Evolutionary conservation across 768 basidiomycete genomes (phyloP).

Genomic region (Tylopilus subfusipes): DNA sequence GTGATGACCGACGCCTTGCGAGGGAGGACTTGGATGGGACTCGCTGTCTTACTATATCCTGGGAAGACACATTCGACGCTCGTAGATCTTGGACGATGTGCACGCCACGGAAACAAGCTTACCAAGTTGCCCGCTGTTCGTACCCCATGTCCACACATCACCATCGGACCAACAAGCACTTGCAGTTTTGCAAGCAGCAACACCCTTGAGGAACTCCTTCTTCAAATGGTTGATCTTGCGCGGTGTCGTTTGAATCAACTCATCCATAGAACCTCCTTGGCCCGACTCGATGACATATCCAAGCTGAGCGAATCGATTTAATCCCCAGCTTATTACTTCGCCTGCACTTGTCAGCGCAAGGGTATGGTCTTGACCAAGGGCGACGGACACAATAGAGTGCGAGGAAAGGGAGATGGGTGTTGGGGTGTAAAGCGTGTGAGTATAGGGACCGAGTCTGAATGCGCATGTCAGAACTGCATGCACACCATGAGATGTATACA

Average conservation of each 20-base stretch:
- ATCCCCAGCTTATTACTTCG: conserved; percentile 87
- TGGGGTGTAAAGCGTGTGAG: conserved; percentile 77
- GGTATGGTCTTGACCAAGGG: conserved; percentile 93
- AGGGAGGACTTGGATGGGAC: conserved; percentile 72
- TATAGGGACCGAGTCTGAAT: conserved; percentile 62
- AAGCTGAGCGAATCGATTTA: conserved; percentile 85
- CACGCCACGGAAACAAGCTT: conserved; percentile 10
- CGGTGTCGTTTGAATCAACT: conserved; percentile 73
- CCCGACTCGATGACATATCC: conserved; percentile 75
- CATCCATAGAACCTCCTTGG: conserved; percentile 49
- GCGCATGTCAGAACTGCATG: neutral
- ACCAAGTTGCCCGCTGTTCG: conserved; percentile 91
- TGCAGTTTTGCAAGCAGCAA: conserved; percentile 83
- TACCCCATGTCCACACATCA: conserved; percentile 87
- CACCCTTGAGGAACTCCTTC: conserved; percentile 74
- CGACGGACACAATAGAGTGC: conserved; percentile 59
- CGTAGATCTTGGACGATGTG: neutral
- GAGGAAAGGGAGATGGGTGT: conserved; percentile 56
- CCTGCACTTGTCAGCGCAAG: conserved; percentile 77
- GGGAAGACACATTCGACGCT: neutral
- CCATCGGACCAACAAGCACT: conserved; percentile 84
- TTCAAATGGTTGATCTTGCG: conserved; percentile 74
- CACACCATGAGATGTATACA: neutral
- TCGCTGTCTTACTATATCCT: conserved; percentile 77
- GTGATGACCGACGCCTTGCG: conserved; percentile 77